A percentile compares a stretch with the other conserved stretches of the same genome.
These are phyloP conservation scores for Prunella vulgaris DNA, from an alignment of 257 asterid species.

Conservation along the genomic window DNA sequence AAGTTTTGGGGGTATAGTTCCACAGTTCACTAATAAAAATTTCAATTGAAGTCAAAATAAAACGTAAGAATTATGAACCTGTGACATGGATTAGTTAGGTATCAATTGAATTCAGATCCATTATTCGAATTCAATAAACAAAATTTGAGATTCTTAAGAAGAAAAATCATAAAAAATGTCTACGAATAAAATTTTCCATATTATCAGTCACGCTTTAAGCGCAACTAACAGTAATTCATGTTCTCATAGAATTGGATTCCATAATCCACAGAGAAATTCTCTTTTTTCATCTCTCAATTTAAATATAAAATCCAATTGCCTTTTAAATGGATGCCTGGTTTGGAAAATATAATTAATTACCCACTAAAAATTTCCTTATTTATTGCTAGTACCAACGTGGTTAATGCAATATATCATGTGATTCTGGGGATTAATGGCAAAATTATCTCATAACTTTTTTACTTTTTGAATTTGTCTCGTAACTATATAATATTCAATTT, in stretches of 20 bases:
- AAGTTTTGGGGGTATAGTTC: too few species aligned
- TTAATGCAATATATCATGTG: not conserved
- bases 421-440: too few species aligned
- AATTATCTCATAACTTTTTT: too few species aligned
- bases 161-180: not conserved
- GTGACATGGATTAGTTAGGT: not conserved
- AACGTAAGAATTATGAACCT: too few species aligned
- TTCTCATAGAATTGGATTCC: slow-evolving; percentile 17
- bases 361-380: not conserved
- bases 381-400: not conserved
- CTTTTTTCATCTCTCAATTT: not conserved
- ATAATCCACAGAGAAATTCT: not conserved
- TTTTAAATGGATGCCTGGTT: not conserved
- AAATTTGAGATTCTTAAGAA: not conserved
- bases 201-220: not conserved
- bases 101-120: not conserved
- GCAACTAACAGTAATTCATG: slow-evolving; percentile 8
- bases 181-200: not conserved
- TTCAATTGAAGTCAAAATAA: too few species aligned
- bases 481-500: too few species aligned
- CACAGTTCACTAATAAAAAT: too few species aligned
- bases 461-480: too few species aligned
- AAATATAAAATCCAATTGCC: not conserved
- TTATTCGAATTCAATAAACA: not conserved
- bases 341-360: not conserved